Evolutionary conservation across 805 yeast species (phyloP), one percentile per base, ranked within the genome.

Genomic region (Millerago galiae): DNA sequence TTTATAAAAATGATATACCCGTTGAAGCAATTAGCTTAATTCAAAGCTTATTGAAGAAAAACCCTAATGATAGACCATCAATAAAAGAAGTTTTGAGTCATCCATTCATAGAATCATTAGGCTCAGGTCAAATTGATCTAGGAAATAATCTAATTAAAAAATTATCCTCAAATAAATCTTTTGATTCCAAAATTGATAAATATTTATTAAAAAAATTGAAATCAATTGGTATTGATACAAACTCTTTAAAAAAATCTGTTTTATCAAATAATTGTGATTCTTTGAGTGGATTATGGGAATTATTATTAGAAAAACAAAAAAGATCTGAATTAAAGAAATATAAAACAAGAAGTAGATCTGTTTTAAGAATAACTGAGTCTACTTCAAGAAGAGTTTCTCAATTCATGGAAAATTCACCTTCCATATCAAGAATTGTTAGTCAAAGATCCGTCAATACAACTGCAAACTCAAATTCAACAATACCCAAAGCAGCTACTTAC

Each of bases 241-340:
- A 78, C 12, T 61, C 70, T 2, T 63, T 89, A 27, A 77, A 76
- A 50, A 66, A 72, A 8, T 74, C 83, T 25, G 79, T 88, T 4
- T 53, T 63, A 25, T 69, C 72, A 43, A 71, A 74, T 37, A 77
- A 81, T 43, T 76, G 86, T 61, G 93, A 85, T 60, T 68, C 87
- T 0, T 63, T 84, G 13, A 77, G 84, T 12, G 95, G 91, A 0
- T 70, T 81, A 44, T 88, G 90, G 82, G 80, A 80, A 36, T 65
- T 87, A 15, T 61, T 79, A 14, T 61, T 82, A 25, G 87, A 83
- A 42, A 61, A 63, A 29, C 70, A 68, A 40, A 60, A 49, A 37
- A 59, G 56, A 38, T 49, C 54, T 29, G 64, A 64, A 32, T 56
- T 49, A 6, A 49, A 53, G 15, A 61, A 57, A 37, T 55, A 53